phyloP scores from a whole-genome alignment of 2,329 filamentous ascomycete genomes.

The Amphichorda felina region DNA sequence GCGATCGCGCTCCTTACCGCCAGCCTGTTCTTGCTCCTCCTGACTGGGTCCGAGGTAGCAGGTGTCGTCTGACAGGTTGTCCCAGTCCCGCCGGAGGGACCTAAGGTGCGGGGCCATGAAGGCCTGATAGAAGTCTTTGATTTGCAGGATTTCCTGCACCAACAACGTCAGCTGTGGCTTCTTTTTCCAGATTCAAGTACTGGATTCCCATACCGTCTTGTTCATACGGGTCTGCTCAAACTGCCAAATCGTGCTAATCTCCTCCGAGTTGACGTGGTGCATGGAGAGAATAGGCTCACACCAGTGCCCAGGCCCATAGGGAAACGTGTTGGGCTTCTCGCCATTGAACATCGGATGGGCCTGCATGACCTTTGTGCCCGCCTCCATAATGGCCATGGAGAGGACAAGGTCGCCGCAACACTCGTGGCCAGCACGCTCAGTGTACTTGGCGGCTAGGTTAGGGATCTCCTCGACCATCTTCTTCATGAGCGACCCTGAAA shows the following conservation, averaged over 20 bases:
- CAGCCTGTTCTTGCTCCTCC: slow-evolving; percentile 18
- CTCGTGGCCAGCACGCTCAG: slow-evolving; percentile 26
- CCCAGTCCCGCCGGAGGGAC: slow-evolving; percentile 32
- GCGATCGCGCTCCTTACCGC: slow-evolving; percentile 16
- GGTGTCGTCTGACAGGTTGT: slow-evolving; percentile 37
- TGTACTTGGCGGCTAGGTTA: slow-evolving; percentile 32
- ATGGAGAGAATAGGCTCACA: slow-evolving; percentile 46
- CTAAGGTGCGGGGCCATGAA: slow-evolving; percentile 33
- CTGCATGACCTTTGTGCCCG: slow-evolving; percentile 26
- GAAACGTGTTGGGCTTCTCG: slow-evolving; percentile 38
- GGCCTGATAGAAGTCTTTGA: slow-evolving; percentile 35
- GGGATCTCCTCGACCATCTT: slow-evolving; percentile 30
- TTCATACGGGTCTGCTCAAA: slow-evolving; percentile 36
- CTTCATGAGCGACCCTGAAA: slow-evolving; percentile 40
- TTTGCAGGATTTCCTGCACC: slow-evolving; percentile 27
- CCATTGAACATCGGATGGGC: slow-evolving; percentile 42
- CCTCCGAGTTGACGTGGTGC: slow-evolving; percentile 41
- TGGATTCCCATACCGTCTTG: slow-evolving; percentile 18
- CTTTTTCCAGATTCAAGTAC: background rate
- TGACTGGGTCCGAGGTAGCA: slow-evolving; percentile 29
- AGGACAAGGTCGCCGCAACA: slow-evolving; percentile 43
- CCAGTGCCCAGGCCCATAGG: slow-evolving; percentile 36
- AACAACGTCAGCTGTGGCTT: background rate
- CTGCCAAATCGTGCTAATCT: slow-evolving; percentile 39
- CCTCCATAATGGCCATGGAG: slow-evolving; percentile 33